Evolutionary conservation across 2,329 filamentous ascomycete genomes (phyloP).

Genomic region (Cryphonectria nitschkei): DNA sequence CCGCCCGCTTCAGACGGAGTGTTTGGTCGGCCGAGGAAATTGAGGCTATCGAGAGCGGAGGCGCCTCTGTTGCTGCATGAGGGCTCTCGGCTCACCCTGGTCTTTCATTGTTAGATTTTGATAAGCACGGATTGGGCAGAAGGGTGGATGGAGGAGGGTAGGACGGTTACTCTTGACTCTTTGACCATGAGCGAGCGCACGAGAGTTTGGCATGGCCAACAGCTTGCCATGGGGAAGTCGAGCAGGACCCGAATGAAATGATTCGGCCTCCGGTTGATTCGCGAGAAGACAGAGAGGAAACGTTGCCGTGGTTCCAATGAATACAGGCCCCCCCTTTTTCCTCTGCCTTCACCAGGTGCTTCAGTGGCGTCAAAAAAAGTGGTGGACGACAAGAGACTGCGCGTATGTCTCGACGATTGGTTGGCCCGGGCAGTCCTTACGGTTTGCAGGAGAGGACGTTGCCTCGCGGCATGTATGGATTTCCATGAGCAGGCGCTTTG

Average conservation of each 20-base stretch:
- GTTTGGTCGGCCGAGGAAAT: slow-evolving; percentile 83
- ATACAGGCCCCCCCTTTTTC: neutral
- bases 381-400: neutral
- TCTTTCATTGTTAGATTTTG: neutral
- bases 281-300: neutral
- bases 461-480: slow-evolving; percentile 7
- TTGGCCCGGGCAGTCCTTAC: neutral
- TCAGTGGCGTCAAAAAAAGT: neutral
- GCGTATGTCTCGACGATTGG: neutral
- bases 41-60: slow-evolving; percentile 92
- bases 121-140: neutral
- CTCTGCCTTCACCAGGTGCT: neutral
- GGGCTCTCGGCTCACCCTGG: neutral
- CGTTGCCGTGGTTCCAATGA: neutral
- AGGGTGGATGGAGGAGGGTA: neutral
- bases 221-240: neutral
- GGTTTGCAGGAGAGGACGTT: neutral
- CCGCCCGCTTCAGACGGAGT: slow-evolving; percentile 76
- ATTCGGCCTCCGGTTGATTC: neutral
- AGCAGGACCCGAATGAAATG: neutral
- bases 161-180: neutral
- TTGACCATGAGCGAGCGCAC: neutral
- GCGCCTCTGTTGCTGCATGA: slow-evolving; percentile 57
- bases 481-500: neutral
- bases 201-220: neutral